Conservation (phyloP, 192 early-diverging fungal genomes). For the Piromyces finnis region DNA sequence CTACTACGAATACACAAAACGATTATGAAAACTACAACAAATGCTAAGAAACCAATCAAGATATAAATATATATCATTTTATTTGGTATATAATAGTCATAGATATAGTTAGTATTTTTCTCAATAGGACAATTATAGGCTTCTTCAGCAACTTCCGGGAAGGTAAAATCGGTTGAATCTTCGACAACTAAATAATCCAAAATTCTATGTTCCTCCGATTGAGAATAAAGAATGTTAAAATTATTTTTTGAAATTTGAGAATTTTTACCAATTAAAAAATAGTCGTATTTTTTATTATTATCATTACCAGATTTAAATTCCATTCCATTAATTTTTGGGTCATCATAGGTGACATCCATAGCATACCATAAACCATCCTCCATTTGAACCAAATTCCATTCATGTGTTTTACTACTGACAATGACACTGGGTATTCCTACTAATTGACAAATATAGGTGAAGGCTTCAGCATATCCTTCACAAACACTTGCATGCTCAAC, state of each 20-base stretch:
- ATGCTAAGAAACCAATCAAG: neutral
- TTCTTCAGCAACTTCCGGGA: neutral
- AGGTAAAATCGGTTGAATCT: neutral
- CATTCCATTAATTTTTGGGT: neutral
- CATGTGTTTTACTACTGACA: neutral
- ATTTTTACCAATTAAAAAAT: neutral
- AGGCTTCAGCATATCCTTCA: neutral
- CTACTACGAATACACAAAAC: neutral
- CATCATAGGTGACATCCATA: neutral
- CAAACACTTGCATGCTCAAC: neutral
- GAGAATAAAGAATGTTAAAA: neutral
- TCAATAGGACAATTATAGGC: neutral
- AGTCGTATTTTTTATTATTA: neutral
- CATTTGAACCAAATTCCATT: neutral
- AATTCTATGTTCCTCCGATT: neutral
- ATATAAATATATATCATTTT: neutral
- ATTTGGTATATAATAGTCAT: neutral
- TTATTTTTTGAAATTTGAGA: neutral
- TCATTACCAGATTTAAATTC: neutral
- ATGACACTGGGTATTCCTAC: neutral
- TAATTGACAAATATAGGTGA: neutral
- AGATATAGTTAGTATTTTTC: neutral
- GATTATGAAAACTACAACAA: neutral
- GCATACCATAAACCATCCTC: neutral
- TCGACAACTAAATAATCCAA: neutral